These are phyloP conservation scores for Cardamine occulta DNA, from an alignment of 345 rosid genomes.

Conservation along the genomic window DNA sequence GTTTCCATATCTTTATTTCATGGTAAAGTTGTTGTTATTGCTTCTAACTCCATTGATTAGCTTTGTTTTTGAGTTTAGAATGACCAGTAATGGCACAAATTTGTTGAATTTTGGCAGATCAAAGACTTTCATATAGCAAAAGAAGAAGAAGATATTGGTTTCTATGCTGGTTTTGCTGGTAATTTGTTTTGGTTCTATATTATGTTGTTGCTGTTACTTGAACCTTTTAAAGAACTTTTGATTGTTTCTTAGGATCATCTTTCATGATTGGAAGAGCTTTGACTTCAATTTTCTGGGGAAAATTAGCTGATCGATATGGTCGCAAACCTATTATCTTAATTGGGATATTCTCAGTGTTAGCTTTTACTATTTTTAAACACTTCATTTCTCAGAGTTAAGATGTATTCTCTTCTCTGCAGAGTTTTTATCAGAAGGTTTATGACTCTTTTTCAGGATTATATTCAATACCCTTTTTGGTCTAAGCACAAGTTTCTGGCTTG, in stretches of 20 bases:
- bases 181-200: slow-evolving; percentile 1
- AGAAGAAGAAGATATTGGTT: slow-evolving; percentile 76
- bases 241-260: slow-evolving; percentile 58
- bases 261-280: slow-evolving; percentile 88
- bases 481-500: slow-evolving; percentile 72
- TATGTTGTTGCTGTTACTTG: background rate
- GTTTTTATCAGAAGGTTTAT: background rate
- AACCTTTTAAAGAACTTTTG: background rate
- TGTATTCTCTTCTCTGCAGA: background rate
- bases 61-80: background rate
- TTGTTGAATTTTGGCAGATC: slow-evolving; percentile 46
- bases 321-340: slow-evolving; percentile 61
- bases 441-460: slow-evolving; percentile 51
- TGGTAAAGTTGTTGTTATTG: slow-evolving; percentile 48
- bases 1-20: slow-evolving; percentile 81
- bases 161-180: slow-evolving; percentile 76
- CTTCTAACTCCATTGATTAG: background rate
- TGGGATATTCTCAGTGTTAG: slow-evolving; percentile 62
- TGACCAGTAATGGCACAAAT: background rate
- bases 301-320: slow-evolving; percentile 78
- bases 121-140: slow-evolving; percentile 65
- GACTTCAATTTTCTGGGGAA: slow-evolving; percentile 77
- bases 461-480: slow-evolving; percentile 74
- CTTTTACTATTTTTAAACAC: slow-evolving; percentile 4
- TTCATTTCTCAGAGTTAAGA: background rate